A percentile compares a stretch with the other conserved stretches of the same genome.
These are phyloP conservation scores for Collybia mongolica DNA, from an alignment of 768 basidiomycete species.

Conservation along the genomic window DNA sequence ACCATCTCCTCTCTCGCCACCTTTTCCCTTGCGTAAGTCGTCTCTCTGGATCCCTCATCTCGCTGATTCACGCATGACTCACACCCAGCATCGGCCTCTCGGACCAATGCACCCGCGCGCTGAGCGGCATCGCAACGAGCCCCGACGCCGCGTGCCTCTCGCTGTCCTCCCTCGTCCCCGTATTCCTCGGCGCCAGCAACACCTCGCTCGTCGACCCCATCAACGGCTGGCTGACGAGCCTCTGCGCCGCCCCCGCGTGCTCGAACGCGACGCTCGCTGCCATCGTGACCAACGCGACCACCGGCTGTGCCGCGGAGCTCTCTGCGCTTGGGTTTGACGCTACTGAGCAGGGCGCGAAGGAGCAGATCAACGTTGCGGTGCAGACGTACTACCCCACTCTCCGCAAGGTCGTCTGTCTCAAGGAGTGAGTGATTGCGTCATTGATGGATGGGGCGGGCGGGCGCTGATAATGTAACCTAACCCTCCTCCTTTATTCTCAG, in stretches of 20 bases:
- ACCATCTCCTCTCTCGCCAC: constrained; percentile 12
- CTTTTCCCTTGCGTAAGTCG: constrained; percentile 14
- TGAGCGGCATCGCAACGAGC: constrained; percentile 42
- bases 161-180: constrained; percentile 39
- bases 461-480: not conserved
- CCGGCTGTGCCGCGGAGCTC: constrained; percentile 43
- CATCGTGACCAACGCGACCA: constrained; percentile 52
- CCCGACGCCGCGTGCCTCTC: constrained; percentile 52
- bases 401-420: constrained; percentile 58
- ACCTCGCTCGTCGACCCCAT: constrained; percentile 45
- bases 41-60: not conserved
- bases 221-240: constrained; percentile 57
- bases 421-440: constrained; percentile 48
- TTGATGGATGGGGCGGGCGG: not conserved
- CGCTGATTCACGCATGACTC: not conserved
- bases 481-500: constrained; percentile 13
- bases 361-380: constrained; percentile 34
- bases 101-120: constrained; percentile 42
- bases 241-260: constrained; percentile 54
- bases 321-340: constrained; percentile 23
- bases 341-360: not conserved
- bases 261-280: constrained; percentile 57
- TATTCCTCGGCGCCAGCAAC: constrained; percentile 30
- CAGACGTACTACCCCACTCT: constrained; percentile 56
- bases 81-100: constrained; percentile 31